Evolutionary conservation across 805 yeast species (phyloP), one percentile per base, ranked within the genome.

Genomic region (Saitoella complicata): DNA sequence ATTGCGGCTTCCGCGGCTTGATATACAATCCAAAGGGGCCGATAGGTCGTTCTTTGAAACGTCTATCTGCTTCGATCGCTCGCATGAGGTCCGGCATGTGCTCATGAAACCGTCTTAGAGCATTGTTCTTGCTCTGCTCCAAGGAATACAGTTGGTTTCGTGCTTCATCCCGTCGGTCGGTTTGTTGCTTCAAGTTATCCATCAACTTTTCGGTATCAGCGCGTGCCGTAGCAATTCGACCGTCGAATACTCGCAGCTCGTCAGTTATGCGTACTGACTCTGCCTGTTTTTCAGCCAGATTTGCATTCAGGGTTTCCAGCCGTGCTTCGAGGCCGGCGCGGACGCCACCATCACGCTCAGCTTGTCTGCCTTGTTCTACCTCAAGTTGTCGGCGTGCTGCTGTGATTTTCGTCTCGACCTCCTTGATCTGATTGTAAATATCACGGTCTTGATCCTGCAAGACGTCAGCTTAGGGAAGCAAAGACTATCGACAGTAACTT

Each of bases 11-110:
- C 6, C 75, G 80, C 9, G 88, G 64, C 4, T 71, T 65, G 2
- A 85, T 65, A 47, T 63, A 62, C 3, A 67, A 51, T 1, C 95
- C 95, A 1, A 88, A 50, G 0, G 98, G 98, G 0, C 97, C 97
- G 11, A 79, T 59, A 0, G 94, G 94, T 34, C 55, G 55, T 1
- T 58, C 53, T 11, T 67, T 68, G 67, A 72, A 77, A 10, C 59
- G 53, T 0, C 51, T 40, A 9, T 63, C 63, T 2, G 57, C 52
- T 4, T 51, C 38, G 5, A 78, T 70, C 5, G 64, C 71, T 3
- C 55, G 50, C 29, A 77, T 52, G 5, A 78, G 55, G 1, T 46
- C 41, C 6, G 59, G 60, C 56, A 76, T 69, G 5, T 63, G 61
- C 1, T 49, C 49, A 21, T 21, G 21, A 21, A 21, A 21, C 21